These are phyloP conservation scores for Pisolithus sp. DNA, from an alignment of 768 basidiomycete genomes.

Conservation along the genomic window DNA sequence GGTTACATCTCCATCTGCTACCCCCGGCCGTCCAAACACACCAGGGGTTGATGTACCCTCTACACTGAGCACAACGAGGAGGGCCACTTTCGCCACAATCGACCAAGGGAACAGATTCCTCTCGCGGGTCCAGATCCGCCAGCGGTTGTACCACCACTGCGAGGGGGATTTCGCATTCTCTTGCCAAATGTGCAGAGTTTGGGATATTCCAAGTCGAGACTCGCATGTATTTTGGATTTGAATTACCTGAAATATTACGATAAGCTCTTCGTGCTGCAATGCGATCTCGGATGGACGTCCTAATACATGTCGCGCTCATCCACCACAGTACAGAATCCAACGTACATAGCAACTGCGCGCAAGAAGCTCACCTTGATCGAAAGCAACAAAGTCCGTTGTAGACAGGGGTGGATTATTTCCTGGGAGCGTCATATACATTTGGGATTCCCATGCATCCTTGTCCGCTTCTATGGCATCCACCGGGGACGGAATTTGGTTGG, in stretches of 20 bases:
- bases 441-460: conserved; percentile 69
- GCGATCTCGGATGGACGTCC: background rate
- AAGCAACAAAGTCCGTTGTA: conserved; percentile 81
- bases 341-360: background rate
- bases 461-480: conserved; percentile 74
- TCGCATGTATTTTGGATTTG: conserved; percentile 85
- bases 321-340: background rate
- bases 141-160: conserved; percentile 88
- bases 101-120: conserved; percentile 76
- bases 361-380: conserved; percentile 71
- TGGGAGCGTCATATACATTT: conserved; percentile 59
- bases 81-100: conserved; percentile 70
- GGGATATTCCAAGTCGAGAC: conserved; percentile 89
- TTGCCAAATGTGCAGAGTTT: conserved; percentile 66
- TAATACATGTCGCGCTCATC: background rate
- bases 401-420: conserved; percentile 68
- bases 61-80: conserved; percentile 75
- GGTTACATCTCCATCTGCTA: conserved; percentile 84
- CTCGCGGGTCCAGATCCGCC: conserved; percentile 67
- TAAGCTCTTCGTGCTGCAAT: background rate
- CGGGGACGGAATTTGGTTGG: conserved; percentile 87
- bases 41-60: conserved; percentile 94
- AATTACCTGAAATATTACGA: conserved; percentile 53
- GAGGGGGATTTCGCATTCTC: conserved; percentile 79
- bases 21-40: conserved; percentile 81